Evolutionary conservation across 768 basidiomycete genomes (phyloP).

Genomic region (Boletus rex-veris): DNA sequence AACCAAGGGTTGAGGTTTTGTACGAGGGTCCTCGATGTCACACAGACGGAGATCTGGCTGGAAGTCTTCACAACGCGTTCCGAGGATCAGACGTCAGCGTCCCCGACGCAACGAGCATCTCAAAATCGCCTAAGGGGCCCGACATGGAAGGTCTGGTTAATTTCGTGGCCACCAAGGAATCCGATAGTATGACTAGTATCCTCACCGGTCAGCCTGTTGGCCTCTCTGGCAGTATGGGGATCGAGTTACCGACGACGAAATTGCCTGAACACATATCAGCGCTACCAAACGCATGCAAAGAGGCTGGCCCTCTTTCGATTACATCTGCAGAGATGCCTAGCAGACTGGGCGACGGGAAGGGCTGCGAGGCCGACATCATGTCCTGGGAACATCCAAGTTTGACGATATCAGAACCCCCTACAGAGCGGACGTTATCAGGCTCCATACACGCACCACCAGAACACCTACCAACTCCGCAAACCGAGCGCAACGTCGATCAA

Average conservation of each 20-base stretch:
- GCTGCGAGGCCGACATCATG: background rate
- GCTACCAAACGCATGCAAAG: background rate
- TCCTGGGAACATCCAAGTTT: background rate
- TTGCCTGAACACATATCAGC: background rate
- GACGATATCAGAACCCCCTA: background rate
- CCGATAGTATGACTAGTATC: background rate
- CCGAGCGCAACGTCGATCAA: background rate
- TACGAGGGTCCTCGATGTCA: background rate
- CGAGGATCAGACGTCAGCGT: background rate
- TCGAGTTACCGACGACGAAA: background rate
- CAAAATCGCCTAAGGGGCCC: background rate
- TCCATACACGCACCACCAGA: constrained; percentile 18
- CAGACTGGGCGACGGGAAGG: background rate
- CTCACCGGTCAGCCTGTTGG: background rate
- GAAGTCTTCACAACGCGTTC: background rate
- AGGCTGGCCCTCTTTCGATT: background rate
- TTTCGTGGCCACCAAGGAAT: background rate
- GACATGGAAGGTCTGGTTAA: background rate
- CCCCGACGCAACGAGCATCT: background rate
- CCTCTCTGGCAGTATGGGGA: background rate
- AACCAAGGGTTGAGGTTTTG: background rate
- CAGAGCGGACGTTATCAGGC: constrained; percentile 3
- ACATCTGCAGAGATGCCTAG: background rate
- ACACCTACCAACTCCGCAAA: background rate
- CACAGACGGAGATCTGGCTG: background rate